Base-by-base conservation (phyloP, 2,329 filamentous ascomycete species). In the Trichoderma sp. region DNA sequence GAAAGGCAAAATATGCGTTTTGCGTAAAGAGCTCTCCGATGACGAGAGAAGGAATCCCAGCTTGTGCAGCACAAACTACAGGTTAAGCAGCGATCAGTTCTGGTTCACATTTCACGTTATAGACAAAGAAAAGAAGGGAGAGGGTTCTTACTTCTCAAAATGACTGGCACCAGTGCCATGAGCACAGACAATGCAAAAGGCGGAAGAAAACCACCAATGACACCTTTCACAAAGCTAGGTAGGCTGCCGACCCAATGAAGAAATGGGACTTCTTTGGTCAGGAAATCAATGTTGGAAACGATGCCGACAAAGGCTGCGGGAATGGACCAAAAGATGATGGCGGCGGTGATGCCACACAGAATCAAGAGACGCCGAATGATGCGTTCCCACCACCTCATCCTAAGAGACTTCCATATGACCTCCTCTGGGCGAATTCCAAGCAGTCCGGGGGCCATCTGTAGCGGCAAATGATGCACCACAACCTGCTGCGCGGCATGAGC, bases 1-100 rank as follows among this genome's bases (percentile, higher is more conserved):
- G 93, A 82, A 96, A 96, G 56, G 87, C 88, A 76, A 97, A 99
- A 83, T 96, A 98, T 73, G 89, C 91, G 75, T 94, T 96, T 77
- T 98, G 93, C 0, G 93, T 94, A 69, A 93, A 94, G 10, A 98
- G 83, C 79, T 99, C 96, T 18, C 97, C 89, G 13, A 91, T 86
- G 1, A 93, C 90, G 7, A 88, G 79, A 0, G 93, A 96, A 1
- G 94, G 93, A 71, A 92, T 92, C 67, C 96, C 96, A 55, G 91
- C 87, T 58, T 91, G 79, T 74, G 89, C 92, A 68, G 94, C 94
- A 76, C 93, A 91, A 59, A 92, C 87, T 90, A 16, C 16, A 5
- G 51, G 58, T 10, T 1, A 24, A 3, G 14, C 5, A 26, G 18
- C 13, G 4, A 16, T 43, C 18, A 64, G 34, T 56, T 10, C n/a